A percentile compares a stretch with the other conserved stretches of the same genome.
Conservation (phyloP, 2,329 filamentous ascomycete species). For the Coniochaeta sp. region DNA sequence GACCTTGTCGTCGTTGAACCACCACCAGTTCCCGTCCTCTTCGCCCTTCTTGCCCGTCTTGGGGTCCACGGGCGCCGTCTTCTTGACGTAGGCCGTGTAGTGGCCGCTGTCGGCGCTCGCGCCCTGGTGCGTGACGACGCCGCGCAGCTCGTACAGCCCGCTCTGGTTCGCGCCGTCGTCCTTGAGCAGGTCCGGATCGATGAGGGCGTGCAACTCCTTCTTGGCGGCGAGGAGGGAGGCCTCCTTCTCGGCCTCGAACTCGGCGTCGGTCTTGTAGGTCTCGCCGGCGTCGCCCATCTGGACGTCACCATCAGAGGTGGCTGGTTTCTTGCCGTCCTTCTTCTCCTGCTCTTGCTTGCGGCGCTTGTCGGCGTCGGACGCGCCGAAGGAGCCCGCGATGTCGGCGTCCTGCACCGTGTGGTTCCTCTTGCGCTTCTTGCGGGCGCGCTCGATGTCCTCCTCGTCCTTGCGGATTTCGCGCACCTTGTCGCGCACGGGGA, state of each 20-base stretch:
- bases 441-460: constrained; percentile 82
- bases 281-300: constrained; percentile 54
- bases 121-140: constrained; percentile 93
- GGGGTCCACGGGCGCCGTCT: constrained; percentile 65
- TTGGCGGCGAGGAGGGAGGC: constrained; percentile 71
- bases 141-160: constrained; percentile 88
- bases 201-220: constrained; percentile 76
- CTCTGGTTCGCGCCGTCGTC: constrained; percentile 88
- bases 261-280: constrained; percentile 86
- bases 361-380: constrained; percentile 26
- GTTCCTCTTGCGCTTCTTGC: constrained; percentile 79
- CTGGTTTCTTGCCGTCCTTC: constrained; percentile 27
- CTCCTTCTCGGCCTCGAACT: constrained; percentile 80
- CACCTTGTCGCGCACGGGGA: constrained; percentile 94
- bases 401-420: constrained; percentile 33
- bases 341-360: constrained; percentile 37
- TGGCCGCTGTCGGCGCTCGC: constrained; percentile 95
- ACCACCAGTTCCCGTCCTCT: constrained; percentile 98
- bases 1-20: constrained; percentile 99
- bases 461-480: constrained; percentile 93
- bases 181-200: constrained; percentile 64
- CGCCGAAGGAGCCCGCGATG: constrained; percentile 12
- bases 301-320: constrained; percentile 52
- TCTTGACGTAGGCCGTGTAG: constrained; percentile 97
- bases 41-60: constrained; percentile 70